Base-by-base conservation (phyloP, 1,139 yeast genomes). In the Yamadazyma siamensis region DNA sequence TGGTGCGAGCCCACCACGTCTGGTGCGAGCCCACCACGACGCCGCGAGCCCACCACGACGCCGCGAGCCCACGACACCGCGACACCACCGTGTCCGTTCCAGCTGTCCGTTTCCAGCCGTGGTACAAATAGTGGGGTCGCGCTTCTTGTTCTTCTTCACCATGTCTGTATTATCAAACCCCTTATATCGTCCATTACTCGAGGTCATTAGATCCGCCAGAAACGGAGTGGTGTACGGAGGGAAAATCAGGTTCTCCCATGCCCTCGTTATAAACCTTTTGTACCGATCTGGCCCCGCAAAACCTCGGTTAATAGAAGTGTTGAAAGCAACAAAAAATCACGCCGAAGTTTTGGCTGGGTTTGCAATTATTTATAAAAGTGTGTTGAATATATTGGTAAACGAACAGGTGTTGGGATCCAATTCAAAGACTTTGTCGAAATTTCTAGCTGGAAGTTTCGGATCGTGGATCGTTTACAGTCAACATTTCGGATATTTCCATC, bases 161-260 rank as follows among this genome's bases (percentile, higher is more conserved):
- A 53, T 52, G 55, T 34, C 54, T 8, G 41, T 56, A 11, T 45
- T 56, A 29, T 31, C 40, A 18, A 55, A 57, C 33, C 61, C 62
- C 4, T 42, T 52, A 25, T 57, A 55, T 34, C 51, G 74, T 32
- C 73, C 73, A 4, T 40, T 68, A 15, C 50, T 68, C 24, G 74
- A 66, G 39, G 44, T 59, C 21, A 27, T 63, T 27, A 54, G 67
- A 40, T 59, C 72, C 4, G 64, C 73, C 3, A 49, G 74, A 31
- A 68, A 68, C 44, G 84, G 82, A 19, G 56, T 75, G 6, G 79
- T 81, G 10, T 84, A 83, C 45, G 94, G 94, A 3, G 85, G 85
- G 11, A 71, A 81, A 43, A 62, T 83, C 25, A 62, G 94, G 35
- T 82, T 84, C 50, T 73, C 83, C 30, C 94, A 84, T 56, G 81